Evolutionary conservation across 169 alveolate species (phyloP).

Genomic region (Eimeria tenella): DNA sequence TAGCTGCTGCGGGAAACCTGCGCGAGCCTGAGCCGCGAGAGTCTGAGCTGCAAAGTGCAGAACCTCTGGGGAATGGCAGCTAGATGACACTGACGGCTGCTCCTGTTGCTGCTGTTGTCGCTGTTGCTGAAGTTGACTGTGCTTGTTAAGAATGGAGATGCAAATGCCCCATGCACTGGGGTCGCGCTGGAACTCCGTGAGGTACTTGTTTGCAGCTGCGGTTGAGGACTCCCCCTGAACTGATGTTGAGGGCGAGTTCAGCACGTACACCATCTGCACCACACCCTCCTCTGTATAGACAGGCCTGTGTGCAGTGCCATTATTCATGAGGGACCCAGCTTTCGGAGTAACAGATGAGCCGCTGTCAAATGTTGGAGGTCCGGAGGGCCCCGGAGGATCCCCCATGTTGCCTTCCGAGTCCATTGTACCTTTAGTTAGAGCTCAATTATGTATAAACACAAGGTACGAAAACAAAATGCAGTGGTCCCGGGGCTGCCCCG

Average conservation of each 20-base stretch:
- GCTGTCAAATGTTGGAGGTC: background rate
- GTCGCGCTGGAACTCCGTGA: constrained; percentile 75
- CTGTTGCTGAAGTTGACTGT: constrained; percentile 1
- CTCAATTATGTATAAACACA: background rate
- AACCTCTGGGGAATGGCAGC: background rate
- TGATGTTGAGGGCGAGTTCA: constrained; percentile 4
- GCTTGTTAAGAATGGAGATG: constrained; percentile 73
- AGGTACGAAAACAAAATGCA: background rate
- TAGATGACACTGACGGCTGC: background rate
- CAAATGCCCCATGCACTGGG: constrained; percentile 78
- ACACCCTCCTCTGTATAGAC: constrained; percentile 51
- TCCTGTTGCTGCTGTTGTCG: background rate
- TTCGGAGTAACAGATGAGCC: background rate
- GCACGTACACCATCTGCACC: constrained; percentile 35
- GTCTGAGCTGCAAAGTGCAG: constrained; percentile 77
- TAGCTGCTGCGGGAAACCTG: constrained; percentile 81
- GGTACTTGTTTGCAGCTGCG: constrained; percentile 72
- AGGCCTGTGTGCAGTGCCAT: background rate
- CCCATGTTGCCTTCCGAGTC: constrained; percentile 51
- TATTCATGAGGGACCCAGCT: background rate
- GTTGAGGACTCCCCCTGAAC: constrained; percentile 19
- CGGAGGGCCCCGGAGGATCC: constrained; percentile 23
- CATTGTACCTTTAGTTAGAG: background rate
- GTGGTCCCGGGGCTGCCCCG: background rate
- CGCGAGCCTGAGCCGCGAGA: constrained; percentile 80